Base-by-base conservation (phyloP, 2,329 filamentous ascomycete species). In the Verticillium zaregamsianum region DNA sequence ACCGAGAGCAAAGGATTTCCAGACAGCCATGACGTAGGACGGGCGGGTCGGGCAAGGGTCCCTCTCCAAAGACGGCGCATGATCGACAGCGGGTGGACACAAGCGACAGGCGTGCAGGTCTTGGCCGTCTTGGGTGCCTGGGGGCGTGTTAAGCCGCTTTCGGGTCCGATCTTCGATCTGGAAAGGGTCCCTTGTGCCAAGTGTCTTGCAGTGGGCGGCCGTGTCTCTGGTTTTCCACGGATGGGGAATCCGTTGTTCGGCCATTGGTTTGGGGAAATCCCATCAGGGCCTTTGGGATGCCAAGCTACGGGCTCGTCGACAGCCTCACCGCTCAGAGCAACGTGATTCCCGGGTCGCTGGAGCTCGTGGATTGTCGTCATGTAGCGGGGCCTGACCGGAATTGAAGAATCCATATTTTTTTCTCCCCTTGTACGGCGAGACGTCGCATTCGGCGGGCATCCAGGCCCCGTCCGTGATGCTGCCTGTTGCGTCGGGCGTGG, bases 61-160 rank as follows among this genome's bases (percentile, higher is more conserved):
- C n/a, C 20, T 49, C 45, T 23, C 45, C 33, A 7, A 49, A 49
- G n/a, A 25, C 7, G 45, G 45, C 45, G 12, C n/a, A n/a, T 49
- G 45, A 49, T 49, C 45, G 6, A n/a, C 45, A 11, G 9, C 11
- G 45, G 20, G 45, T 49, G 45, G 45, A n/a, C 45, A n/a, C 12
- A 25, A 9, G n/a, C 45, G 45, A 49, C n/a, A 23, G 45, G 20
- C 45, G 8, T 49, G 45, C 45, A 49, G 45, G 45, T 23, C 66
- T 57, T 68, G 68, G 39, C 72, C 66, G 62, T 62, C 60, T 62
- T 59, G 62, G 58, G 55, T 59, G 37, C 54, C 59, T 60, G 20
- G 23, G 35, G 33, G 49, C 59, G 20, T 9, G 45, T 23, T 65
- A 64, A 57, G 25, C 62, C 52, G 15, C 33, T 64, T 62, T 23